Percentiles rank a stretch among this genome's conserved stretches.
phyloP scores from a whole-genome alignment of 2,329 filamentous ascomycete genomes.

The Tolypocladium endophyticum region DNA sequence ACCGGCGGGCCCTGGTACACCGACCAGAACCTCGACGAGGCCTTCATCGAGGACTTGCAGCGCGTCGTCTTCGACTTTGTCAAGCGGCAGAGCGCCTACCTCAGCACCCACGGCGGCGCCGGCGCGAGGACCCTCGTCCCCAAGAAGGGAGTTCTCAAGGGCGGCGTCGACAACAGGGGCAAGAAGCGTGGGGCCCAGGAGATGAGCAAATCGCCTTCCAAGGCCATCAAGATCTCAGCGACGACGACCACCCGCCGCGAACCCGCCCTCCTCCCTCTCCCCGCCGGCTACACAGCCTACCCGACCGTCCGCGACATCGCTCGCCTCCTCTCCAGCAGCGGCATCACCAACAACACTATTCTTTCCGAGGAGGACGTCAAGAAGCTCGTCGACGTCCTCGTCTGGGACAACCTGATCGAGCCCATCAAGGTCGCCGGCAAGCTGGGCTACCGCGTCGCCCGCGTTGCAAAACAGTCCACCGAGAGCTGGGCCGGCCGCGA shows the following conservation, averaged over 20 bases:
- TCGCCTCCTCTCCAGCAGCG: constrained; percentile 55
- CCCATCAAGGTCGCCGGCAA: constrained; percentile 38
- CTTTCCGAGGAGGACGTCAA: constrained; percentile 67
- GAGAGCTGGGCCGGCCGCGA: constrained; percentile 29
- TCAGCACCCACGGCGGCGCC: constrained; percentile 25
- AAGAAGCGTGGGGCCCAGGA: constrained; percentile 40
- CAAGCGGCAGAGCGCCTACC: constrained; percentile 60
- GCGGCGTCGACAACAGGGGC: constrained; percentile 29
- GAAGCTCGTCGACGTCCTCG: constrained; percentile 77
- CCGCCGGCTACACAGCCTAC: constrained; percentile 64
- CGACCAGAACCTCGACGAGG: constrained; percentile 79
- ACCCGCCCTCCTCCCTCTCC: constrained; percentile 37
- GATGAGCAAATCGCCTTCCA: constrained; percentile 20
- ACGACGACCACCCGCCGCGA: constrained; percentile 18
- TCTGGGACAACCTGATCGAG: constrained; percentile 80
- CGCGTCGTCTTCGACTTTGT: constrained; percentile 65
- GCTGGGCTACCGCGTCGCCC: constrained; percentile 42
- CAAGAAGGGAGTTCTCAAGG: constrained; percentile 46
- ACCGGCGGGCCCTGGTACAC: constrained; percentile 94
- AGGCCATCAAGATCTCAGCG: constrained; percentile 14
- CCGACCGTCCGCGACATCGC: constrained; percentile 74
- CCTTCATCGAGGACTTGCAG: constrained; percentile 71
- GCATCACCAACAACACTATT: constrained; percentile 63
- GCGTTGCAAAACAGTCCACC: constrained; percentile 34
- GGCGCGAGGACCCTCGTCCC: constrained; percentile 32